Evolutionary conservation across 331 rosid genomes (phyloP).

Genomic region (Quercus phellos): DNA sequence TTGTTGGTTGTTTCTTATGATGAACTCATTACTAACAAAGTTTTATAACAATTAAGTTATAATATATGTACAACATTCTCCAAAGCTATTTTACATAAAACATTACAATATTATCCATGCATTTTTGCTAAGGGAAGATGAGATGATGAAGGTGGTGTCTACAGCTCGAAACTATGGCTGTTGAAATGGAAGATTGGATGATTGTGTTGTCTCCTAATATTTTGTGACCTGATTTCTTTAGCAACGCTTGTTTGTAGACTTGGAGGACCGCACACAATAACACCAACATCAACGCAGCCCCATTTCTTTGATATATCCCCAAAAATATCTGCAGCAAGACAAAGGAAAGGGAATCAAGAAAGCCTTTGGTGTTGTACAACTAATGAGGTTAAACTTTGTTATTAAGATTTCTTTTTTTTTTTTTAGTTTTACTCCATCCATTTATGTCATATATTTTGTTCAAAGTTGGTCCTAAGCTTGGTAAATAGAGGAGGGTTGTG

Average conservation of each 20-base stretch:
- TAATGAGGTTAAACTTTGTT: no score
- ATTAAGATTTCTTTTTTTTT: no score
- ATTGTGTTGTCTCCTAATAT: constrained; percentile 33
- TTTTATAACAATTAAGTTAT: no score
- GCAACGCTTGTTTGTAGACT: constrained; percentile 66
- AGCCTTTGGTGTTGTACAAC: background rate
- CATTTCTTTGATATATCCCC: constrained; percentile 44
- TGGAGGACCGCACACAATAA: constrained; percentile 76
- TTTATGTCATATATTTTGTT: no score
- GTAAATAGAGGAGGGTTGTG: no score
- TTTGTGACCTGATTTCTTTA: constrained; percentile 59
- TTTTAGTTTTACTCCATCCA: no score
- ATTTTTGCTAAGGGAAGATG: background rate
- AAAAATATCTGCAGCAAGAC: constrained; percentile 51
- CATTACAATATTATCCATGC: no score
- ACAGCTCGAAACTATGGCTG: constrained; percentile 68
- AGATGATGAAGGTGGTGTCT: background rate
- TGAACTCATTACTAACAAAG: no score
- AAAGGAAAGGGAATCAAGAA: background rate
- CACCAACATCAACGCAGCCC: constrained; percentile 60
- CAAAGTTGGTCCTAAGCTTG: no score
- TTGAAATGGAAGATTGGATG: constrained; percentile 74
- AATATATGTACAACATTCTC: no score
- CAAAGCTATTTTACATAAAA: no score
- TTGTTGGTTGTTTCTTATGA: no score